Evolutionary conservation across 371 early-diverging fungal genomes (phyloP), one percentile per base, ranked within the genome.

Genomic region (Saksenaea vasiformis): DNA sequence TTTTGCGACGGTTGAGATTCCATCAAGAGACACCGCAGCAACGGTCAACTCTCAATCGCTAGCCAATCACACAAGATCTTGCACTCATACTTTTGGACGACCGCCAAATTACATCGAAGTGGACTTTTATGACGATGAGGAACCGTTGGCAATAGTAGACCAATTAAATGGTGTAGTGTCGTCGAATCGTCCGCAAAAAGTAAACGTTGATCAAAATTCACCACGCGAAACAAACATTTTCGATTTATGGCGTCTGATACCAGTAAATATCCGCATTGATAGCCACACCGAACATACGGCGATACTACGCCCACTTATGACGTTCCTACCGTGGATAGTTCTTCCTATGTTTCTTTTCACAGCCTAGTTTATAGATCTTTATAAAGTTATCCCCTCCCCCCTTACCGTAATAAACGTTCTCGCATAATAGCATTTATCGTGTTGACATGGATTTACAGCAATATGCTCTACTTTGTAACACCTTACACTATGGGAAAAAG

Each of bases 21-120:
- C 86, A 2, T 73, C 77, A 58, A 62, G 66, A 17, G 76, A 71
- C 9, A 65, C 64, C 7, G 87, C 81, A 0, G 54, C 27, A 0
- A 5, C 17, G 26, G 81, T 82, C 17, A 87, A 88, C 56, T 38
- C 60, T 1, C 64, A 74, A 5, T 65, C 70, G 0, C 60, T 87
- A 7, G 27, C 43, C 10, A 26, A 60, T 0, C 84, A 87, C 54
- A 64, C 64, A 17, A 69, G 70, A 26, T 70, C 69, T 8, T 86
- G 87, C 53, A 68, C 56, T 14, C 17, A 38, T 14, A 64, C 65
- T 5, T 81, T 85, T 39, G 58, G 56, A 15, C 76, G 73, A 27
- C 79, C 77, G 37, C 88, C 90, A 11, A 91, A 76, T 65, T 92
- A 84, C 74, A 71, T 92, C 7, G 83, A 90, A 5, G 90, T 91